Evolutionary conservation across 371 early-diverging fungal species (phyloP).

Genomic region (Apophysomyces sp.): DNA sequence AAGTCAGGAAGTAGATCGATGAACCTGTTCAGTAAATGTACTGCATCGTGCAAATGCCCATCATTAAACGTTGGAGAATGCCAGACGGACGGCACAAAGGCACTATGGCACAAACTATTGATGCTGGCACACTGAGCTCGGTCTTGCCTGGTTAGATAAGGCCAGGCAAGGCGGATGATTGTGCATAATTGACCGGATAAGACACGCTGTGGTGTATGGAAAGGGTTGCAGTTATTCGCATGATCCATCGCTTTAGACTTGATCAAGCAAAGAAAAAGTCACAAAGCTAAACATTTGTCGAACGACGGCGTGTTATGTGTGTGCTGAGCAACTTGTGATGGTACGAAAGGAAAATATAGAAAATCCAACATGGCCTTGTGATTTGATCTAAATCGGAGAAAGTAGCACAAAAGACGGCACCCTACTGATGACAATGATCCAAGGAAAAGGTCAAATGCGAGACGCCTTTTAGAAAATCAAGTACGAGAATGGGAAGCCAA

Average conservation of each 20-base stretch:
- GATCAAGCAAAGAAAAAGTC: neutral
- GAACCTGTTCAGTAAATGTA: slow-evolving; percentile 28
- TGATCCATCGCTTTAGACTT: no score
- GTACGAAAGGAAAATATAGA: neutral
- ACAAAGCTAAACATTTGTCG: no score
- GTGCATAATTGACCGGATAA: neutral
- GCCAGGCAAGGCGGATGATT: neutral
- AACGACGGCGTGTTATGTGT: no score
- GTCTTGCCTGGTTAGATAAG: neutral
- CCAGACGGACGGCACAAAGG: slow-evolving; percentile 11
- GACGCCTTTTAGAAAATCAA: neutral
- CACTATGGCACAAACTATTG: neutral
- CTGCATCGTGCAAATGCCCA: slow-evolving; percentile 16
- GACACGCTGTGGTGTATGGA: neutral
- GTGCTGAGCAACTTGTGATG: neutral
- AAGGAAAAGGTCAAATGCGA: neutral
- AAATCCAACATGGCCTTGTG: neutral
- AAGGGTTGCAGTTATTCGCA: neutral
- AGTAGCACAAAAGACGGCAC: neutral
- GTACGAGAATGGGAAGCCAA: slow-evolving; percentile 4
- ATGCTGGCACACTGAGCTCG: neutral
- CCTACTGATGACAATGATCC: neutral
- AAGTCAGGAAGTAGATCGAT: slow-evolving; percentile 18
- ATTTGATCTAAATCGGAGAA: neutral
- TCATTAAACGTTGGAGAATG: slow-evolving; percentile 11